phyloP scores from a whole-genome alignment of 2,329 filamentous ascomycete species.

The Epichloe glyceriae region DNA sequence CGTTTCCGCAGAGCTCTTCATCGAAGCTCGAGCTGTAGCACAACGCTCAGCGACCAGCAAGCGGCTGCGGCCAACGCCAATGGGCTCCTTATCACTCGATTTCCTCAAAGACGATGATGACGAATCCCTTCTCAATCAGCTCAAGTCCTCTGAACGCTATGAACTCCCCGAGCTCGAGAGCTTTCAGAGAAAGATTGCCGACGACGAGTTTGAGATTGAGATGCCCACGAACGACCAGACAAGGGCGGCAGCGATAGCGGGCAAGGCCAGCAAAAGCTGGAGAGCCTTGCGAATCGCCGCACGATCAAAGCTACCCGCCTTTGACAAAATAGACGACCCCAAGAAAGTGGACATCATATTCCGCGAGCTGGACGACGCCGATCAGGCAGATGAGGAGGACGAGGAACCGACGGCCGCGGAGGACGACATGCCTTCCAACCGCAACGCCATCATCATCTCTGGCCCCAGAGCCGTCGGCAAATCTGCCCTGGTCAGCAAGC shows the following conservation, averaged over 20 bases:
- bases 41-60: slow-evolving; percentile 57
- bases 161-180: slow-evolving; percentile 54
- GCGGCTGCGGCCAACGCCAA: slow-evolving; percentile 52
- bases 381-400: slow-evolving; percentile 23
- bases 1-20: slow-evolving; percentile 55
- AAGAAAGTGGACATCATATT: slow-evolving; percentile 54
- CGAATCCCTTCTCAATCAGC: slow-evolving; percentile 47
- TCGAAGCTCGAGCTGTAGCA: slow-evolving; percentile 53
- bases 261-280: slow-evolving; percentile 85
- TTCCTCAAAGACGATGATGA: slow-evolving; percentile 61
- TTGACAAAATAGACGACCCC: slow-evolving; percentile 80
- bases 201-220: slow-evolving; percentile 75
- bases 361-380: slow-evolving; percentile 29
- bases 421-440: slow-evolving; percentile 32
- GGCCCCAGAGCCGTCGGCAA: slow-evolving; percentile 51
- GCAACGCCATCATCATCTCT: slow-evolving; percentile 50
- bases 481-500: slow-evolving; percentile 46
- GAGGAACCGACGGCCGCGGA: slow-evolving; percentile 16
- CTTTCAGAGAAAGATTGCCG: slow-evolving; percentile 61
- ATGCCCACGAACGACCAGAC: slow-evolving; percentile 56
- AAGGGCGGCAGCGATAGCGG: slow-evolving; percentile 44
- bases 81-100: slow-evolving; percentile 62
- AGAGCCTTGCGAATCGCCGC: slow-evolving; percentile 71
- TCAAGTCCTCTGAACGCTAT: slow-evolving; percentile 55
- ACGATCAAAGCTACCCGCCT: slow-evolving; percentile 57